Percentiles rank a stretch among this genome's conserved stretches.
Conservation (phyloP, 306 rosid species). For the Cicer chorassanicum region DNA sequence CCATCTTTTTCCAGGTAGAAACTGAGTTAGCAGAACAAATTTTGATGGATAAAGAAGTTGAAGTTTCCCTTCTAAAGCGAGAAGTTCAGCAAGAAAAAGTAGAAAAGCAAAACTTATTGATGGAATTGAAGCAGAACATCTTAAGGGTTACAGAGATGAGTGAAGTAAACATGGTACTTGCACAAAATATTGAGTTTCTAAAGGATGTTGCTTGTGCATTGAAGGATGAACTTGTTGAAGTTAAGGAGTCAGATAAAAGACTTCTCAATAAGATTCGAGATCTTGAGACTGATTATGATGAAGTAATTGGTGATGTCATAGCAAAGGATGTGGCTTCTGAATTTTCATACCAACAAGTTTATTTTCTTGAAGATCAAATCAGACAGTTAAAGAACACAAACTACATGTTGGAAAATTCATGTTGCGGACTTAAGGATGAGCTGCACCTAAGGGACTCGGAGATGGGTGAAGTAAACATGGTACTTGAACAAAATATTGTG, state of each 20-base stretch:
- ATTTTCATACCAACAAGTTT: conserved; percentile 51
- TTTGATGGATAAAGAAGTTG: conserved; percentile 60
- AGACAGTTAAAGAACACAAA: conserved; percentile 49
- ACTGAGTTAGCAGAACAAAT: conserved; percentile 51
- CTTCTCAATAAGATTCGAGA: conserved; percentile 54
- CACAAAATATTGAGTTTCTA: conserved; percentile 55
- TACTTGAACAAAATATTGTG: conserved; percentile 55
- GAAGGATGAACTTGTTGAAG: conserved; percentile 61
- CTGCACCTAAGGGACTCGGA: conserved; percentile 57
- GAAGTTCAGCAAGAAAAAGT: conserved; percentile 51
- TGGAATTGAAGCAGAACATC: conserved; percentile 52
- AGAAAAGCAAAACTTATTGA: conserved; percentile 53
- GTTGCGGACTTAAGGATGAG: conserved; percentile 50
- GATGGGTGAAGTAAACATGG: conserved; percentile 56
- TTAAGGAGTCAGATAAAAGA: conserved; percentile 49
- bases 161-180: conserved; percentile 56
- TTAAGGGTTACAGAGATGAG: conserved; percentile 51
- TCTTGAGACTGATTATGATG: conserved; percentile 60
- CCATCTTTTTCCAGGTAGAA: conserved; percentile 61
- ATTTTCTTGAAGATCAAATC: conserved; percentile 56
- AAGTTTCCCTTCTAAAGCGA: conserved; percentile 51
- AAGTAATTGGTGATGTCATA: conserved; percentile 46
- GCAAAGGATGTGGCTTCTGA: conserved; percentile 56
- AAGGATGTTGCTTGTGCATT: conserved; percentile 53
- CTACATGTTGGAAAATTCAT: conserved; percentile 49